Evolutionary conservation across 2,329 filamentous ascomycete species (phyloP).

Genomic region (Scortechinia acanthostroma): DNA sequence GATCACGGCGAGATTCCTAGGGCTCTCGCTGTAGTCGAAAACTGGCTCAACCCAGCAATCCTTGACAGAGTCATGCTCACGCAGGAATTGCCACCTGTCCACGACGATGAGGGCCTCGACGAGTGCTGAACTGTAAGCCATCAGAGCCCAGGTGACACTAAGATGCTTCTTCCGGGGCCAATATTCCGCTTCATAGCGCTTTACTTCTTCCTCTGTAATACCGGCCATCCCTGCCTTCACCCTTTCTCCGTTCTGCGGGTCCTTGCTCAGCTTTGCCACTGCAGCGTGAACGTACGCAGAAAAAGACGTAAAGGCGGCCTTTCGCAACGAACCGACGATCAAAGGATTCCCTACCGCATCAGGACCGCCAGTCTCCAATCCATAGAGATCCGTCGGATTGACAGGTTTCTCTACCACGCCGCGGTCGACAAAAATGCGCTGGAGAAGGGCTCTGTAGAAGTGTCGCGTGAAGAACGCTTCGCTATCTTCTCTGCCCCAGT

Average conservation of each 20-base stretch:
- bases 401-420: constrained; percentile 31
- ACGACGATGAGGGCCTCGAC: constrained; percentile 59
- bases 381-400: neutral
- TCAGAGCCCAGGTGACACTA: constrained; percentile 57
- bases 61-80: constrained; percentile 39
- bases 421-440: constrained; percentile 55
- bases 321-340: constrained; percentile 53
- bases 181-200: constrained; percentile 40
- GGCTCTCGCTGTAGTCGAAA: constrained; percentile 55
- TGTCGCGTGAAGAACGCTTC: constrained; percentile 60
- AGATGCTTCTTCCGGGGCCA: constrained; percentile 48
- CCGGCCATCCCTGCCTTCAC: constrained; percentile 18
- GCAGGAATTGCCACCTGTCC: constrained; percentile 57
- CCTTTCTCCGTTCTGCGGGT: neutral
- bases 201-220: constrained; percentile 43
- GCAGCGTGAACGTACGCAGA: constrained; percentile 12
- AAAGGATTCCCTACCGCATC: constrained; percentile 42
- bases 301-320: constrained; percentile 49
- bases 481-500: constrained; percentile 52
- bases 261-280: neutral
- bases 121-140: constrained; percentile 61
- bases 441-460: constrained; percentile 58
- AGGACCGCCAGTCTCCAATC: too few relatives aligned
- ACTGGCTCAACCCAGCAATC: constrained; percentile 59
- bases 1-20: constrained; percentile 59